Base-by-base conservation (phyloP, 345 rosid genomes). In the Raphanus sativus region DNA sequence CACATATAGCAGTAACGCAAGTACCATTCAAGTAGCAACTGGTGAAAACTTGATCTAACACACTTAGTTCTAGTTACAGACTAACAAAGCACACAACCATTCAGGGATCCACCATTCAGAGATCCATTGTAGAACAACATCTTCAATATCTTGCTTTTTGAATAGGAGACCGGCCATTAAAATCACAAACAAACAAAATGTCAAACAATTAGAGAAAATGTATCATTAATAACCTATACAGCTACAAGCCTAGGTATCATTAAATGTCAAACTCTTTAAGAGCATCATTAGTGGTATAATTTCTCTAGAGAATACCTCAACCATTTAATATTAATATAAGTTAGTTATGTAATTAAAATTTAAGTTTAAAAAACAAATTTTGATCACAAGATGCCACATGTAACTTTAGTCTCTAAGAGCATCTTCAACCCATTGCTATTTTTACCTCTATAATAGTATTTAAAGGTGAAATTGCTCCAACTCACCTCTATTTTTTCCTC, bases 151-250 rank as follows among this genome's bases (percentile, higher is more conserved):
- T 83, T 26, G 84, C 83, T 83, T 95, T 87, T 71, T 85, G 81
- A 62, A 81, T 42, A 2, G 97, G 97, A 0, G 97, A 89, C n/a
- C 79, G 89, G 79, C 97, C 90, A 89, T 67, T 28, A 4, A 29
- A 63, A 21, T 21, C 21, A 71, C 16, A 64, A 42, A 30, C 54
- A 60, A 33, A 28, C 36, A 13, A 13, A 9, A 13, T 5, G 15
- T 5, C 24, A 68, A 12, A 13, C 33, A 16, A 13, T 25, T 17
- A 3, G 17, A 4, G 16, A 25, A 40, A 21, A 30, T 2, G 33
- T 16, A 59, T 55, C 3, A 45, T 7, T 13, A 62, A 21, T 21
- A 21, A 21, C 21, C 21, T 21, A 21, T 21, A 12, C 10, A 34
- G 40, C 68, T 13, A 32, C 28, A 16, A 50, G 21, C 21, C 21